Conservation (phyloP, 1,284 basidiomycete species). For the Trichosporon inkin region DNA sequence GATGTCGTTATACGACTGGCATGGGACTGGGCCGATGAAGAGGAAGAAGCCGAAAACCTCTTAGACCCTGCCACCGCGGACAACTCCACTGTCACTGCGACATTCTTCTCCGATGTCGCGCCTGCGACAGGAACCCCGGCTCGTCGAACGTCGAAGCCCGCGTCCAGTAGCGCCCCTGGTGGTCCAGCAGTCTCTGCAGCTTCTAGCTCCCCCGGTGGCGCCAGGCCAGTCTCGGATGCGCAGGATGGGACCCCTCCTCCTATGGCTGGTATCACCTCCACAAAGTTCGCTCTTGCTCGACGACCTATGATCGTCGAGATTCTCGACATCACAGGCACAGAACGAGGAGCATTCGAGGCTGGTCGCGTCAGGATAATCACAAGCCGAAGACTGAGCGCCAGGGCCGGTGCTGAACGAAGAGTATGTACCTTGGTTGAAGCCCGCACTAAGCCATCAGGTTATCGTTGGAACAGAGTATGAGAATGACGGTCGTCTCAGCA, state of each 20-base stretch:
- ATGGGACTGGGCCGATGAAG: slow-evolving; percentile 64
- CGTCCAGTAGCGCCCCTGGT: not conserved
- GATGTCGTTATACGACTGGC: slow-evolving; percentile 79
- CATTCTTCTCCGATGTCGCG: slow-evolving; percentile 2
- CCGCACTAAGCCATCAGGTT: slow-evolving; percentile 9
- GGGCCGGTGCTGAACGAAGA: slow-evolving; percentile 46
- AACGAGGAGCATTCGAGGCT: slow-evolving; percentile 36
- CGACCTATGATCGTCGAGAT: slow-evolving; percentile 31
- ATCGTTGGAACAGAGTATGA: slow-evolving; percentile 17
- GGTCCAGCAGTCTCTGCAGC: not conserved
- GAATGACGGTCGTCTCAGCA: slow-evolving; percentile 14
- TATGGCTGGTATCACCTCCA: slow-evolving; percentile 9
- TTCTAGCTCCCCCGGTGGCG: not conserved
- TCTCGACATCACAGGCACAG: slow-evolving; percentile 32
- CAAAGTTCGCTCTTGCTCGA: slow-evolving; percentile 17
- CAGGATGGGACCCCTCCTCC: not conserved
- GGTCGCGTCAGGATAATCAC: slow-evolving; percentile 41
- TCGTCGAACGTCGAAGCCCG: not conserved
- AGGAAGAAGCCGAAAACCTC: slow-evolving; percentile 17
- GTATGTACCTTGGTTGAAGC: slow-evolving; percentile 27
- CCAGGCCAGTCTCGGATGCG: not conserved
- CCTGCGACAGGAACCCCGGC: not conserved
- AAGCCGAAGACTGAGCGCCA: slow-evolving; percentile 46
- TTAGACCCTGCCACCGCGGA: not conserved
- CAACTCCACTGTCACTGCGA: not conserved